These are phyloP conservation scores for Metarhizium guizhouense DNA, from an alignment of 2,329 filamentous ascomycete species.

Conservation along the genomic window DNA sequence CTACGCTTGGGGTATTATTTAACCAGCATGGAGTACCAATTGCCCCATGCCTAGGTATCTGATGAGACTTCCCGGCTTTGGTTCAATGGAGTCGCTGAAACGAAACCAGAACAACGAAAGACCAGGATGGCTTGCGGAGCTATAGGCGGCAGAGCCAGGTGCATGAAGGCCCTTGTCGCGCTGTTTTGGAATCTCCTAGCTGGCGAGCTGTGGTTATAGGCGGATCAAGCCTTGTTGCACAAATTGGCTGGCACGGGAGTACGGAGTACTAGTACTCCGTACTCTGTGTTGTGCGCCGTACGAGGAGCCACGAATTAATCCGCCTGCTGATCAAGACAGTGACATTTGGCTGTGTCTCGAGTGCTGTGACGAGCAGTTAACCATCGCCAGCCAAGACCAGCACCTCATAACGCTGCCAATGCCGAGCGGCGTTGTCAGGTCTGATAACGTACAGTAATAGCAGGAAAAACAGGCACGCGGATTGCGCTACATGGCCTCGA, in stretches of 20 bases:
- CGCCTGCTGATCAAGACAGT: not conserved
- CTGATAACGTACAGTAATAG: not conserved
- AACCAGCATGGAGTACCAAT: not conserved
- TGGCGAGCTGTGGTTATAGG: not conserved
- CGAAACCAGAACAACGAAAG: not conserved
- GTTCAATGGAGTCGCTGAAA: not conserved
- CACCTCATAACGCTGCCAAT: not conserved
- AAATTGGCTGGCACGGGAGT: not conserved
- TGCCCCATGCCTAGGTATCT: too few species aligned
- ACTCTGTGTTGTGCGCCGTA: not conserved
- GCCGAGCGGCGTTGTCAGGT: not conserved
- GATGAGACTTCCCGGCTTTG: not conserved
- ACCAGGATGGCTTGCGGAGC: not conserved
- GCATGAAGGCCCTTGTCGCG: not conserved
- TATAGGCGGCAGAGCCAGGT: not conserved
- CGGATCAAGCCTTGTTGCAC: not conserved
- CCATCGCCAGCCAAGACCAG: not conserved
- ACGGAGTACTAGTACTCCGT: not conserved
- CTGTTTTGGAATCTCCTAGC: not conserved
- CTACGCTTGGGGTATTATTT: not conserved
- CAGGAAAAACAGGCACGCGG: too few species aligned
- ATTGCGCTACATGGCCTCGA: too few species aligned
- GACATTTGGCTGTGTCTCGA: not conserved
- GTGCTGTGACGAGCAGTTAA: not conserved
- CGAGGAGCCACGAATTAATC: not conserved